Percentiles rank a stretch among this genome's conserved stretches.
Evolutionary conservation across 495 filamentous ascomycete species (phyloP).

Genomic region (Jackrogersella multiformis): DNA sequence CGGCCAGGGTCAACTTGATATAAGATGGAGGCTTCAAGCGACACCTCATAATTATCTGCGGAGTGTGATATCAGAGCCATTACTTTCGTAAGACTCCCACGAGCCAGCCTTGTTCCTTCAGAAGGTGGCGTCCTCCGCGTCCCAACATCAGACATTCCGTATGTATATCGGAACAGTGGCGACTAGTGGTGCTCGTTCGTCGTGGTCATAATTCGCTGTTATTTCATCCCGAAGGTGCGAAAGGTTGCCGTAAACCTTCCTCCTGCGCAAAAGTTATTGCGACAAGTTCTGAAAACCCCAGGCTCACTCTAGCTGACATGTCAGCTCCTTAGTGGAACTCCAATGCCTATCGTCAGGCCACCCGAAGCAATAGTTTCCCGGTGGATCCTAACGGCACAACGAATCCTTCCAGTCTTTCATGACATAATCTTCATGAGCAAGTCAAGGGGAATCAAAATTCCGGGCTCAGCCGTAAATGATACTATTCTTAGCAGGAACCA

Average conservation of each 20-base stretch:
- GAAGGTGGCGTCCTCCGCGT: not conserved
- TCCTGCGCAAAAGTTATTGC: not conserved
- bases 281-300: not conserved
- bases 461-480: not conserved
- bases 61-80: not conserved
- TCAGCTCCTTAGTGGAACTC: too few relatives aligned
- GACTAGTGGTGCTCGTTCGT: not conserved
- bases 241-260: not conserved
- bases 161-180: not conserved
- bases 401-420: not conserved
- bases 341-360: too few relatives aligned
- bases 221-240: not conserved
- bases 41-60: not conserved
- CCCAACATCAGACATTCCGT: not conserved
- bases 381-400: not conserved
- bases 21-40: not conserved
- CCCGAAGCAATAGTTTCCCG: too few relatives aligned
- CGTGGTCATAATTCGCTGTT: not conserved
- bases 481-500: not conserved
- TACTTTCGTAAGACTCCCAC: not conserved
- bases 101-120: not conserved
- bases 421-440: not conserved
- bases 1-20: not conserved
- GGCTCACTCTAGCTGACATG: not conserved
- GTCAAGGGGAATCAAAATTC: not conserved